phyloP scores from a whole-genome alignment of 176 grass and related monocot genomes.

The Carex kokanica region DNA sequence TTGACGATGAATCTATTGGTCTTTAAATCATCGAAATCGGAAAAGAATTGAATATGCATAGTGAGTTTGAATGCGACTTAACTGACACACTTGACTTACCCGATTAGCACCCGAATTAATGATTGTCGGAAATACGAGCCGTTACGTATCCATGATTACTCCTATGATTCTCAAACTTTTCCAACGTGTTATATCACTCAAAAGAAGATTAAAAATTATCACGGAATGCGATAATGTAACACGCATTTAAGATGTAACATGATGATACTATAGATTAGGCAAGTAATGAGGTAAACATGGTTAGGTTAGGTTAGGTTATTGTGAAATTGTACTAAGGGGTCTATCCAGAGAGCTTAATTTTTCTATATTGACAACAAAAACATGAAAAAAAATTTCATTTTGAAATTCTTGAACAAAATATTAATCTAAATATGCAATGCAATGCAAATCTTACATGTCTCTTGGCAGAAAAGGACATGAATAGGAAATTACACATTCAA shows the following conservation, averaged over 20 bases:
- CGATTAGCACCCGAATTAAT: background rate
- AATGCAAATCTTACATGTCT: background rate
- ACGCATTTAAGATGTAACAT: background rate
- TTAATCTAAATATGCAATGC: background rate
- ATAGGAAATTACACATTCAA: conserved; percentile 16
- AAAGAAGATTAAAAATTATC: background rate
- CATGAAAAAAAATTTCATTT: background rate
- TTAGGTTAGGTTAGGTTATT: background rate
- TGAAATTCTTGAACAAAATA: background rate
- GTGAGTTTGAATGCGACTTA: background rate
- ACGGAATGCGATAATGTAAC: background rate
- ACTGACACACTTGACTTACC: conserved; percentile 26
- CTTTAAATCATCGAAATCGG: conserved; percentile 25
- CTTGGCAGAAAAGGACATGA: conserved; percentile 7
- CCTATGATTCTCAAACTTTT: background rate
- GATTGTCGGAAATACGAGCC: background rate
- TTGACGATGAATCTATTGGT: conserved; percentile 1
- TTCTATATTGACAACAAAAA: background rate
- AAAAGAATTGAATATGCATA: background rate
- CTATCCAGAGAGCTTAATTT: background rate
- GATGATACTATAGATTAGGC: background rate
- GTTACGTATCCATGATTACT: background rate
- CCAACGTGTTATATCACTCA: background rate
- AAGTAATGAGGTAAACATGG: background rate
- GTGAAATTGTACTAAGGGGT: background rate